Base-by-base conservation (phyloP, 2,329 filamentous ascomycete genomes). In the Cadophora sp. region DNA sequence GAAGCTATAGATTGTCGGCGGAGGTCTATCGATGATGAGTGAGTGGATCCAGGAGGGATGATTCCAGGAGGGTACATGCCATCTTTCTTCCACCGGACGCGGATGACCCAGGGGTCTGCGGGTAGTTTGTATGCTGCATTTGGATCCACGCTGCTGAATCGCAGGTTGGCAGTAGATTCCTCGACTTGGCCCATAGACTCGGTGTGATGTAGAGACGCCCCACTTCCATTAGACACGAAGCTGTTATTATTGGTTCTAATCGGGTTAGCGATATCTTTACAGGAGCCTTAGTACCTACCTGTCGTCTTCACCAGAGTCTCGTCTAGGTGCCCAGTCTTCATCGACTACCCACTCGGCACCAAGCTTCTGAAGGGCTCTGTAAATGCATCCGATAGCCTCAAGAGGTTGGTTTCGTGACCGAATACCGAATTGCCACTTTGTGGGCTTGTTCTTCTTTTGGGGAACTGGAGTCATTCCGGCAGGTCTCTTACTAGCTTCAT, bases 391-490 rank as follows among this genome's bases (percentile, higher is more conserved):
- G 79, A 99, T 91, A 0, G 96, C 96, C 78, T 99, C 96, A 74
- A 94, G 93, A 0, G 96, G 96, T 65, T 93, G 91, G 76, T 98
- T 99, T 59, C 96, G 89, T 55, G 93, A 97, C 45, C 96, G 88
- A 69, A 99, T 99, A 65, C 96, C 96, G 77, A 99, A 99, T 78
- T 99, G 96, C 96, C 96, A 99, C 72, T 95, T 93, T 18, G 94
- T 92, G 0, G 91, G 91, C 76, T 92, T 94, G 5, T 84, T 81
- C 78, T 92, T 94, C 81, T 92, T 93, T 3, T 83, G 78, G 2
- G 89, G 87, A 58, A 89, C 85, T 0, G 87, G 87, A 2, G 88
- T 90, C 81, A 90, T 84, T 22, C 84, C 83, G 66, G 88, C 85
- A 3, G 88, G 88, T 45, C 87, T 83, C 70, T 81, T 86, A 76